Base-by-base conservation (phyloP, 2,329 filamentous ascomycete species). In the Trichoderma lentiforme region DNA sequence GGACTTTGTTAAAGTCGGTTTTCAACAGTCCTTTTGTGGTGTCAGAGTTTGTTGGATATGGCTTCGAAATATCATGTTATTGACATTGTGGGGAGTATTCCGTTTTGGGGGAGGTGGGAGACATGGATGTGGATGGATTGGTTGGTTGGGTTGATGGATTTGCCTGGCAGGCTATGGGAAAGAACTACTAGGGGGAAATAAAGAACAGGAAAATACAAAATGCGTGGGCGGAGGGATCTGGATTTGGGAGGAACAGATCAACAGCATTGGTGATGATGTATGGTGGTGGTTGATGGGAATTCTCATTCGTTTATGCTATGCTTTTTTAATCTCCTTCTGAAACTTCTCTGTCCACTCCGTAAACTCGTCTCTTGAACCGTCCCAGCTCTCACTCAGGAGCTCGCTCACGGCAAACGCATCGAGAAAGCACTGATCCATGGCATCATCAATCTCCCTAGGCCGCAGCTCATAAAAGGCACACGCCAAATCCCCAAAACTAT, bases 391-490 rank as follows among this genome's bases (percentile, higher is more conserved):
- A 64, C 83, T 83, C 14, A 93, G 80, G 62, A 91, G 78, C 71
- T 88, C 85, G 0, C 87, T 85, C 0, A 86, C 87, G 0, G 81
- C 83, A 74, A 87, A 87, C 0, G 91, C 90, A 65, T 89, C 86
- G 1, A 84, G 82, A 73, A 90, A 89, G 76, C 90, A 91, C 53
- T 86, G 83, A 5, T 87, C 84, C 82, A 93, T 86, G 26, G 82
- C 82, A 7, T 80, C 79, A 75, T 90, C 89, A 58, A 92, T 91
- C 30, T 87, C 84, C 1, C 83, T 80, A 0, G 84, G 84, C 57
- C 92, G 87, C 21, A 92, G 81, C 14, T 91, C 88, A 82, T 97
- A 97, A 73, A 97, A 93, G 0, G 89, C 86, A 66, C 84, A 86
- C 0, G 92, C 92, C 9, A 95, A 80, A 43, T 94, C 90, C 51